These are phyloP conservation scores for Vitis labrusca DNA, from an alignment of 164 flowering plant species.

Conservation along the genomic window DNA sequence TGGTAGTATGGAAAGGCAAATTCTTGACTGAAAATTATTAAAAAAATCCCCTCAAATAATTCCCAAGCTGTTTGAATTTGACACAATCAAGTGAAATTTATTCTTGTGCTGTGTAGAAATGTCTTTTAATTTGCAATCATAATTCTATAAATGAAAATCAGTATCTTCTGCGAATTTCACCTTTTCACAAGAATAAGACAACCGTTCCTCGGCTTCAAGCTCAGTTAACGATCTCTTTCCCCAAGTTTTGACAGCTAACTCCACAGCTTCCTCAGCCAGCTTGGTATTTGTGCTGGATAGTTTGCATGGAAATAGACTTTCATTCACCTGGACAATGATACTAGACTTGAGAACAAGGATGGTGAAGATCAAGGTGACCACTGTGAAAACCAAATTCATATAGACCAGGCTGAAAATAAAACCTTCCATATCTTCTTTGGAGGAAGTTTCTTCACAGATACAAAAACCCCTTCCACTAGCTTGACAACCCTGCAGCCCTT, in stretches of 20 bases:
- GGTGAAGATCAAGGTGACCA: not conserved
- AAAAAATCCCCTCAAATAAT: not conserved
- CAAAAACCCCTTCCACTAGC: conserved; percentile 74
- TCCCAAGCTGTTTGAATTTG: not conserved
- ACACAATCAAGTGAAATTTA: not conserved
- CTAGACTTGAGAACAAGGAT: not conserved
- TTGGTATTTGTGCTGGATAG: conserved; percentile 59
- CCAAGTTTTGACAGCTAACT: conserved; percentile 80
- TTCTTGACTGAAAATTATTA: not conserved
- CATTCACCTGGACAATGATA: conserved; percentile 67
- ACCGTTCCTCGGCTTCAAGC: conserved; percentile 95
- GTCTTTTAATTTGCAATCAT: not conserved
- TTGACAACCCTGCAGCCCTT: conserved; percentile 70
- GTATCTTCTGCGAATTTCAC: conserved; percentile 31
- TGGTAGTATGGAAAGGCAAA: not conserved
- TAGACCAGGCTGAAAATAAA: not conserved
- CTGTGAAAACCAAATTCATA: conserved; percentile 1
- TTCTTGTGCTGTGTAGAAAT: not conserved
- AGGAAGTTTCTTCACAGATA: conserved; percentile 79
- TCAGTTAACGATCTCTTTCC: conserved; percentile 83
- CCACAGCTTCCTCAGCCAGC: conserved; percentile 86
- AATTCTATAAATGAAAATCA: not conserved
- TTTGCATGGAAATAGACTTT: conserved; percentile 79
- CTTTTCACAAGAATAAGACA: conserved; percentile 97
- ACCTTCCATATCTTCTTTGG: conserved; percentile 93